These are phyloP conservation scores for Hypoxylon sp. DNA, from an alignment of 2,329 filamentous ascomycete genomes.

Conservation along the genomic window DNA sequence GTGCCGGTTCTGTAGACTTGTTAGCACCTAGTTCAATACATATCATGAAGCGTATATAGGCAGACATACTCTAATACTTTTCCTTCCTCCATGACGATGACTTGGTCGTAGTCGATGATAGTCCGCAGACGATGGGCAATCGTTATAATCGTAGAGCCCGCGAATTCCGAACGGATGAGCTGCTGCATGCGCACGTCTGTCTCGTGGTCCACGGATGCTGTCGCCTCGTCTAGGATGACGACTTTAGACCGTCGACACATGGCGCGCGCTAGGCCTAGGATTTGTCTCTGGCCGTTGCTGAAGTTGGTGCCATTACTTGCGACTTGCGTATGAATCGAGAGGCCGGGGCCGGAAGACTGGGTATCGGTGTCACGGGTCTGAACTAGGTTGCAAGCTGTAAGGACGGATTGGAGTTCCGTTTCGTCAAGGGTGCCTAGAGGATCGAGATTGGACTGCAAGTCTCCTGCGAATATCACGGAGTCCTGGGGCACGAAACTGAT, in stretches of 20 bases:
- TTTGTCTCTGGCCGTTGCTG: conserved; percentile 36
- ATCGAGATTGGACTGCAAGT: conserved; percentile 25
- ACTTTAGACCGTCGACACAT: conserved; percentile 31
- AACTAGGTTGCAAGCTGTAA: conserved; percentile 12
- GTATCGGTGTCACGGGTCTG: not conserved
- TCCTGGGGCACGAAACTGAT: conserved; percentile 53
- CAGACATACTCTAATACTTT: conserved; percentile 49
- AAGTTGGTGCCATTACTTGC: conserved; percentile 27
- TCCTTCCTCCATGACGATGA: conserved; percentile 57
- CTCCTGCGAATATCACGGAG: conserved; percentile 46
- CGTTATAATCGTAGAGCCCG: conserved; percentile 60
- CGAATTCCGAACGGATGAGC: conserved; percentile 46
- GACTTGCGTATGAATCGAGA: conserved; percentile 13
- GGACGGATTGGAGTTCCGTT: conserved; percentile 6
- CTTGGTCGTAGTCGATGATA: conserved; percentile 57
- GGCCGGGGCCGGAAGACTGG: not conserved
- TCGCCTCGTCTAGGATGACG: conserved; percentile 39
- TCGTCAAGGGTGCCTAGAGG: conserved; percentile 9
- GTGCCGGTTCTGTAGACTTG: conserved; percentile 13
- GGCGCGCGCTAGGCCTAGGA: conserved; percentile 37
- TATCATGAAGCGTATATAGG: not conserved
- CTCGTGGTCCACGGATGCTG: conserved; percentile 46
- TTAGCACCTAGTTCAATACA: not conserved
- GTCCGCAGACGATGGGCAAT: conserved; percentile 55
- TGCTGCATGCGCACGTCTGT: conserved; percentile 47